Percentiles rank a stretch among this genome's conserved stretches.
Evolutionary conservation across 495 filamentous ascomycete species (phyloP).

Genomic region (Bathelium albidoporum): DNA sequence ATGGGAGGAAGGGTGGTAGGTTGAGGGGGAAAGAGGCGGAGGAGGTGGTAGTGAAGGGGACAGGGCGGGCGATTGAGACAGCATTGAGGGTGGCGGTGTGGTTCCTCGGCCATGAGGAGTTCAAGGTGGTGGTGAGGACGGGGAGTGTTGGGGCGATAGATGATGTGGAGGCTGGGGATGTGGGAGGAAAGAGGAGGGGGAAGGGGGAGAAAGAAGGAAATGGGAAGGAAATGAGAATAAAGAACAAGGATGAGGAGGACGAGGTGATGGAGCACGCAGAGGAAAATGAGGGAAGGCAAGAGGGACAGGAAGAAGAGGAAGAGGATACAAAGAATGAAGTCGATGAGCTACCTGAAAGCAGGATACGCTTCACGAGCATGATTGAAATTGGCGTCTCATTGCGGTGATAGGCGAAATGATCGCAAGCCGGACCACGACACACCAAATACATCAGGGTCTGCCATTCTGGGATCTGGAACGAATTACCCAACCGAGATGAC

Average conservation of each 20-base stretch:
- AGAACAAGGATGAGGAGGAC: slow-evolving; percentile 5
- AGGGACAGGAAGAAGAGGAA: not conserved
- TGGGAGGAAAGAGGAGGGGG: not conserved
- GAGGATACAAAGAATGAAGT: not conserved
- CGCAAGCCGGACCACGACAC: not conserved
- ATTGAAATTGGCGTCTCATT: slow-evolving; percentile 20
- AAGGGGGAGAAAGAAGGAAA: not conserved
- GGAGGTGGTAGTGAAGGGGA: slow-evolving; percentile 66
- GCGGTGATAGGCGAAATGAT: slow-evolving; percentile 9
- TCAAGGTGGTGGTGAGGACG: slow-evolving; percentile 26
- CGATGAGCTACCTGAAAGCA: slow-evolving; percentile 18
- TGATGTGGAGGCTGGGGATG: slow-evolving; percentile 27
- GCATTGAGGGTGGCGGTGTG: slow-evolving; percentile 40
- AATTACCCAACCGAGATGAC: not conserved
- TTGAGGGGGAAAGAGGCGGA: too few relatives aligned
- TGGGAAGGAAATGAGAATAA: too few relatives aligned
- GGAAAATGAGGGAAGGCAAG: not conserved
- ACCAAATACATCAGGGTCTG: not conserved
- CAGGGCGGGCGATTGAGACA: slow-evolving; percentile 68
- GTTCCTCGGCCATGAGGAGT: slow-evolving; percentile 31
- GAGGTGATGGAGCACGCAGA: not conserved
- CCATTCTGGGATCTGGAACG: not conserved
- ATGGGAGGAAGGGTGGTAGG: slow-evolving; percentile 1
- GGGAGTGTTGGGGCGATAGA: slow-evolving; percentile 32
- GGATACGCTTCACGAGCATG: slow-evolving; percentile 21